Conservation (phyloP, 495 filamentous ascomycete species). For the Penicillium pancosmium region DNA sequence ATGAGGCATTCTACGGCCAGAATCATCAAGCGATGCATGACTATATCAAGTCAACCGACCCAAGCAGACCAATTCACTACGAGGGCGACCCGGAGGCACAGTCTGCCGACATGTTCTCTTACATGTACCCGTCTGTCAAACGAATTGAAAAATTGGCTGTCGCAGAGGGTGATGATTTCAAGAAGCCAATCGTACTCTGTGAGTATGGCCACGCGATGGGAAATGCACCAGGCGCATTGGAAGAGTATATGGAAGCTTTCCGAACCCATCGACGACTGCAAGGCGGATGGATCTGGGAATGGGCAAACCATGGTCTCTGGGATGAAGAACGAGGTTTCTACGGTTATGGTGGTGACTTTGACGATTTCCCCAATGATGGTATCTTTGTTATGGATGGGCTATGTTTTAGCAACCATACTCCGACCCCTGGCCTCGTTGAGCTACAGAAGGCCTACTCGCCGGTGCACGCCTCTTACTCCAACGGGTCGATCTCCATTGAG, state of each 20-base stretch:
- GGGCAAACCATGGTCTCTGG: conserved; percentile 69
- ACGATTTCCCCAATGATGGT: conserved; percentile 62
- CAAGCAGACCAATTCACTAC: conserved; percentile 64
- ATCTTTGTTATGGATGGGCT: conserved; percentile 70
- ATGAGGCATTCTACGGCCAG: conserved; percentile 68
- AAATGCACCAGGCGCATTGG: conserved; percentile 67
- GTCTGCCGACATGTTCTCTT: conserved; percentile 65
- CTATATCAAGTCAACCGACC: conserved; percentile 58
- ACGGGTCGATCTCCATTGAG: conserved; percentile 30
- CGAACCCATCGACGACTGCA: conserved; percentile 59
- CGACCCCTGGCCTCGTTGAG: conserved; percentile 60
- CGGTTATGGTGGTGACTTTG: conserved; percentile 68
- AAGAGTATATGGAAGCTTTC: conserved; percentile 67
- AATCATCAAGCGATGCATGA: conserved; percentile 68
- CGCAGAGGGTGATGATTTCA: conserved; percentile 44
- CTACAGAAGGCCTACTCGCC: conserved; percentile 63
- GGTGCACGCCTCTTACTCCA: conserved; percentile 21
- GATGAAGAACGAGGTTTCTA: conserved; percentile 54
- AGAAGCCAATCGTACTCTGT: conserved; percentile 64
- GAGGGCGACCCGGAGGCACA: conserved; percentile 62
- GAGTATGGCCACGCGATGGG: conserved; percentile 76
- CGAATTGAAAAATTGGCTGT: conserved; percentile 45
- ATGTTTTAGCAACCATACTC: conserved; percentile 55
- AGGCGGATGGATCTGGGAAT: conserved; percentile 75
- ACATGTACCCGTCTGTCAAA: conserved; percentile 65